Evolutionary conservation across 2,329 filamentous ascomycete genomes (phyloP), one percentile per base, ranked within the genome.

Genomic region (Exserohilum rostratum): DNA sequence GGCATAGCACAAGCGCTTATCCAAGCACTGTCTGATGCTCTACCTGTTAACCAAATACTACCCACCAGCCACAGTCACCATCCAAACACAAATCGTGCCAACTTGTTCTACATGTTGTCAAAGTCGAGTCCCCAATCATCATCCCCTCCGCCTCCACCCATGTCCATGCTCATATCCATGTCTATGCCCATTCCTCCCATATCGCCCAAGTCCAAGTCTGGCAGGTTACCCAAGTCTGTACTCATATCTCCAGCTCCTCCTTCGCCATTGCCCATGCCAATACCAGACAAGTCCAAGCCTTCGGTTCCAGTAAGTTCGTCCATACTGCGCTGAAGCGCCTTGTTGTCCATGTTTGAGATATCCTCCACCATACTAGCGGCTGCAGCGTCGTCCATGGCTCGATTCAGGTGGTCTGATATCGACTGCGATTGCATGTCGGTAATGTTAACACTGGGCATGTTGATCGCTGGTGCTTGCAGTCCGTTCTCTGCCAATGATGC

Each of bases 41-140:
- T n/a, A n/a, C n/a, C n/a, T n/a, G n/a, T n/a, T n/a, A n/a, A n/a
- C n/a, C n/a, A n/a, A n/a, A n/a, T n/a, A n/a, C n/a, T n/a, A n/a
- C n/a, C n/a, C n/a, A n/a, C n/a, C n/a, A n/a, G n/a, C n/a, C n/a
- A n/a, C n/a, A n/a, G n/a, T n/a, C n/a, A n/a, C n/a, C n/a, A n/a
- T n/a, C n/a, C n/a, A n/a, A n/a, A 25, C 22, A 7, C 22, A 25
- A 25, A 4, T 5, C 22, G 22, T 4, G 7, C 22, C 22, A 44
- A 46, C 46, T 42, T 13, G 2, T 44, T 10, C 62, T 68, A 72
- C 71, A 75, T 74, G 50, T 71, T 69, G 43, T 70, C 65, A 69
- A 79, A 77, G 48, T 79, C 74, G 57, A 81, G 60, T 0, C 75
- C 79, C 58, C 77, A 79, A 57, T 70, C 68, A 50, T 72, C 64